Conservation (phyloP, 106 monocot genomes). For the Cymbidium sinense region DNA sequence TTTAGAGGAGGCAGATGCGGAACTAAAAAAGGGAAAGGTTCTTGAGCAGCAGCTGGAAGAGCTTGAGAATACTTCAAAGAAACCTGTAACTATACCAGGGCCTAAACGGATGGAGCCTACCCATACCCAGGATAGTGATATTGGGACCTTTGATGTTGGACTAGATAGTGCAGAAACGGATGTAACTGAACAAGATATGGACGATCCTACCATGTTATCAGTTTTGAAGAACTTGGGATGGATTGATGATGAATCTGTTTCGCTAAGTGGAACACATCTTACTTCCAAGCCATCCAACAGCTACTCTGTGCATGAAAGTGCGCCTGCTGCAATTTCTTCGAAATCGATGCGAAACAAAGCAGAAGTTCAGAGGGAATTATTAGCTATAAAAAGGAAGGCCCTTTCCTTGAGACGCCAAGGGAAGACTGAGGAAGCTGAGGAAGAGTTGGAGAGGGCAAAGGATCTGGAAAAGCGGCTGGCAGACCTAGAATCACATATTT, state of each 20-base stretch:
- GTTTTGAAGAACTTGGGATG: slow-evolving; percentile 81
- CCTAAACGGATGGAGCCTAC: slow-evolving; percentile 19
- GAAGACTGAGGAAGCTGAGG: slow-evolving; percentile 64
- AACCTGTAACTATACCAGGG: slow-evolving; percentile 7
- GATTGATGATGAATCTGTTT: slow-evolving; percentile 43
- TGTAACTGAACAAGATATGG: slow-evolving; percentile 90
- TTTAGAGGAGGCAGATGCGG: slow-evolving; percentile 79
- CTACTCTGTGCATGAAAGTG: slow-evolving; percentile 10
- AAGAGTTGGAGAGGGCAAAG: slow-evolving; percentile 74
- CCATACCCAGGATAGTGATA: slow-evolving; percentile 12
- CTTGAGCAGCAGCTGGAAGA: slow-evolving; percentile 86
- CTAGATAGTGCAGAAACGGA: slow-evolving; percentile 38
- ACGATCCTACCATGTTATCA: slow-evolving; percentile 70
- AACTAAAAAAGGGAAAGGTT: slow-evolving; percentile 71
- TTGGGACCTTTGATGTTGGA: slow-evolving; percentile 16
- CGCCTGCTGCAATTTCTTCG: slow-evolving; percentile 7
- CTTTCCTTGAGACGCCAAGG: slow-evolving; percentile 77
- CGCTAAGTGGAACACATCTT: slow-evolving; percentile 13
- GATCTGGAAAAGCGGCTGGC: slow-evolving; percentile 56
- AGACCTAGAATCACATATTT: slow-evolving; percentile 41
- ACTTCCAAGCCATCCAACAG: slow-evolving; percentile 12
- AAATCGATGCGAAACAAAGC: slow-evolving; percentile 37
- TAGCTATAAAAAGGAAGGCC: slow-evolving; percentile 79
- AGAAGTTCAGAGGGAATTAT: slow-evolving; percentile 77
- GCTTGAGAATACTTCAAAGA: slow-evolving; percentile 38